Percentiles rank a stretch among this genome's conserved stretches.
phyloP scores from a whole-genome alignment of 441 rosid species.

The Omphalea diandra region DNA sequence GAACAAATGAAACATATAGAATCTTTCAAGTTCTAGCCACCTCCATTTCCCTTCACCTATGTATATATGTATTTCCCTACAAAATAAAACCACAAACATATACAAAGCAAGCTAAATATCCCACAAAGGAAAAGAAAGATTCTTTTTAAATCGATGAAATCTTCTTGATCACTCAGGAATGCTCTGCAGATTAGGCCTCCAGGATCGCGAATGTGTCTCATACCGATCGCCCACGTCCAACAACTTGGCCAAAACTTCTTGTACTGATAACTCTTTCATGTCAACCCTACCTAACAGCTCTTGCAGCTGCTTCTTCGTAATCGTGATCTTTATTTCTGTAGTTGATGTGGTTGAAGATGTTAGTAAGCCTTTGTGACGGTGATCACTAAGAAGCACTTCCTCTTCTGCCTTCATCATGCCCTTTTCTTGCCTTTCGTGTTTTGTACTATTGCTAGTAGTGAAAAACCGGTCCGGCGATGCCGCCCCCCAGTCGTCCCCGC shows the following conservation, averaged over 20 bases:
- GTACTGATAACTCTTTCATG: conserved; percentile 38
- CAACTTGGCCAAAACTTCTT: conserved; percentile 46
- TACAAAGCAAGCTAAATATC: neutral
- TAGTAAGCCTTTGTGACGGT: neutral
- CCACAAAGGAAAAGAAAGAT: neutral
- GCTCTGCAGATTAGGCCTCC: conserved; percentile 66
- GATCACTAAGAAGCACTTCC: conserved; percentile 7
- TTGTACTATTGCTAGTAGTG: too few species aligned
- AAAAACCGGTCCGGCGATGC: conserved; percentile 13
- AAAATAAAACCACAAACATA: neutral
- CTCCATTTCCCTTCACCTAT: too few species aligned
- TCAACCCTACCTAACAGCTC: conserved; percentile 47
- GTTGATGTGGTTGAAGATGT: conserved; percentile 19
- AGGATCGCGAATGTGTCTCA: conserved; percentile 36
- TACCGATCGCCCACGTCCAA: conserved; percentile 23
- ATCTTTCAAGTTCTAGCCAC: too few species aligned
- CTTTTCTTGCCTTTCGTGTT: neutral
- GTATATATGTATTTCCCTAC: too few species aligned
- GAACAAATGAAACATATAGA: too few species aligned
- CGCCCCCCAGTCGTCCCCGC: conserved; percentile 67
- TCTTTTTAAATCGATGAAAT: too few species aligned
- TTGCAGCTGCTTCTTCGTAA: conserved; percentile 53
- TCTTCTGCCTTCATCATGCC: conserved; percentile 17
- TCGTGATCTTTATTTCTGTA: conserved; percentile 54
- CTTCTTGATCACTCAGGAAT: conserved; percentile 52